Evolutionary conservation across 129 eudicot genomes (phyloP), one percentile per base, ranked within the genome.

Genomic region (Saposhnikovia divaricata): DNA sequence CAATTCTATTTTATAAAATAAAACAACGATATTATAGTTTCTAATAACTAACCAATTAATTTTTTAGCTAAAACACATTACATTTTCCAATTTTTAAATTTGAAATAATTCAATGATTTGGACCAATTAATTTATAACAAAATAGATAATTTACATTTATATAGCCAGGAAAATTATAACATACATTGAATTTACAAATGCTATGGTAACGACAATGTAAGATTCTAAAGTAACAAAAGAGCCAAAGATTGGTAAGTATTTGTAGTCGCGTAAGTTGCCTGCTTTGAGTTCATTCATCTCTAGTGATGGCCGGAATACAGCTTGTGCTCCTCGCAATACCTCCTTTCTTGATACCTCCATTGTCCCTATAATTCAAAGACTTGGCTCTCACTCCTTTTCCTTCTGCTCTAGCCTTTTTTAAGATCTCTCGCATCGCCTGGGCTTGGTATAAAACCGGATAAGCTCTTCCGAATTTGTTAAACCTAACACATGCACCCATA

Each of bases 361-460:
- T 85, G 16, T 89, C 93, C 80, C 90, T 85, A 0, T 90, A 89
- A 76, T 91, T 86, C 76, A 83, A 65, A 53, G 97, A 92, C 81
- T 88, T 88, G 15, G 88, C 90, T 48, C 97, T 70, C 16, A 85
- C 72, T 44, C 81, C 81, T 78, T 74, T 79, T 43, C 81, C 81
- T 66, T 79, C 66, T 7, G 43, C 44, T 23, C 84, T 81, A 1
- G 88, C 76, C 90, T 89, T 92, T 82, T 88, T 92, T 84, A 92
- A 86, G 39, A 92, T 72, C 80, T 89, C 87, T 53, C 95, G 87
- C 97, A 92, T 92, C 39, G 94, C 97, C 76, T 88, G 82, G 14
- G 97, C 97, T 85, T 92, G 97, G 76, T 79, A 82, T 48, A 92
- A 25, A 42, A 92, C 97, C 1, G 97, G 97, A 21, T 85, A 92